phyloP scores from a whole-genome alignment of 2,329 filamentous ascomycete genomes.

The Gaeumannomyces tritici region DNA sequence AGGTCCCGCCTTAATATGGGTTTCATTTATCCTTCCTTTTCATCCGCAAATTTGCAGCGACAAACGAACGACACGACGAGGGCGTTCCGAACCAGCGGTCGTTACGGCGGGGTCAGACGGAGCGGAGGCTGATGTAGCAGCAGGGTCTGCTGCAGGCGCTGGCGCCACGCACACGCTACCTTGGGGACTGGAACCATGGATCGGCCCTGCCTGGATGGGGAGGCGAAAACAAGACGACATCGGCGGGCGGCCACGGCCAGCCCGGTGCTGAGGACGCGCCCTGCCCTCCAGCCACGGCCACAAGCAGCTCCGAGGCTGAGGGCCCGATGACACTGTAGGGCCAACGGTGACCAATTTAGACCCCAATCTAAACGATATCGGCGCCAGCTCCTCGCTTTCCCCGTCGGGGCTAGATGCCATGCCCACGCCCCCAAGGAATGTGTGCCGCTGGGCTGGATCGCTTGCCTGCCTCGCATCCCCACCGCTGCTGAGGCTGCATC shows the following conservation, averaged over 20 bases:
- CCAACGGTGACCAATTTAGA: neutral
- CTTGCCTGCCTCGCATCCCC: neutral
- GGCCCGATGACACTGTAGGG: too few relatives aligned
- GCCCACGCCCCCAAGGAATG: neutral
- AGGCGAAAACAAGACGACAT: neutral
- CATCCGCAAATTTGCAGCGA: slow-evolving; percentile 28
- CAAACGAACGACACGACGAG: slow-evolving; percentile 1
- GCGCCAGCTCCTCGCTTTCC: neutral
- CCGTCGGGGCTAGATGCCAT: neutral
- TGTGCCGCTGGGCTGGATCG: neutral
- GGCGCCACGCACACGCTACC: neutral
- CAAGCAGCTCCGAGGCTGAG: neutral
- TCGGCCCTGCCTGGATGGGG: neutral
- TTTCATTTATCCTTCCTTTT: slow-evolving; percentile 34
- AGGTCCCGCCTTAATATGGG: slow-evolving; percentile 27
- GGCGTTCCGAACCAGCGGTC: neutral
- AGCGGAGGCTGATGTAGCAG: neutral
- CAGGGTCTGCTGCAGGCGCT: neutral
- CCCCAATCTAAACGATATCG: neutral
- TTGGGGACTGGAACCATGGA: neutral
- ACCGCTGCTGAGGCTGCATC: neutral
- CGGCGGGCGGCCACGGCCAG: too few relatives aligned
- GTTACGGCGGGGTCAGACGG: neutral
- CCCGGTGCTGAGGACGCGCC: too few relatives aligned
- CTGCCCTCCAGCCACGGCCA: too few relatives aligned